Base-by-base conservation (phyloP, 2,329 filamentous ascomycete genomes). In the Aspergillus costaricaensis region DNA sequence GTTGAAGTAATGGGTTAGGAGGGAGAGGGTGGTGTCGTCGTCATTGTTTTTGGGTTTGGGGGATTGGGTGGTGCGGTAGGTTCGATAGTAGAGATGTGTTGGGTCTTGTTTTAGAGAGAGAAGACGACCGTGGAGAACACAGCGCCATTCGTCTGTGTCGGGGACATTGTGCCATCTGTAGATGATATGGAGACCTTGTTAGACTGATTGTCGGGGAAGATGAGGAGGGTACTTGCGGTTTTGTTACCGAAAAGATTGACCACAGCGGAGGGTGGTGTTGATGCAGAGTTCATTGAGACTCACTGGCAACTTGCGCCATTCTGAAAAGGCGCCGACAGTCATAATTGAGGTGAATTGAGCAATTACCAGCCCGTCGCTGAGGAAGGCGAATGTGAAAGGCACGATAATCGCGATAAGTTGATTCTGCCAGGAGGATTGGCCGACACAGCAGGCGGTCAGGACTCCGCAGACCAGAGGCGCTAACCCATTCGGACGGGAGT, bases 211-310 rank as follows among this genome's bases (percentile, higher is more conserved):
- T 36, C 32, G 43, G 25, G 15, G 32, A 10, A 36, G 19, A 12
- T 6, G 30, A 14, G 15, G 17, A 39, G 25, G 25, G 25, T 36
- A 47, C 19, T 51, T 52, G 56, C 14, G 12, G 39, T 61, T 36
- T 2, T 15, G 1, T 36, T 76, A 86, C 85, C 86, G 80, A 68
- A 99, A 99, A 0, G 94, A 96, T 76, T 99, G 95, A 3, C 95
- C 95, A 74, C 95, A 99, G 63, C 94, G 88, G 36, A 99, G 81
- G 0, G 92, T 96, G 0, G 94, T 99, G 70, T 96, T 92, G 66
- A 99, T 92, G 74, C 92, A 97, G 4, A 99, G 85, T 74, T 99
- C 95, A 4, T 88, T 86, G 36, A 96, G 79, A 62, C 83, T 90
- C 43, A 97, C 81, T 23, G 95, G 92, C 67, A 99, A 80, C 79